Base-by-base conservation (phyloP, 2,329 filamentous ascomycete genomes). In the Xylariaceae sp. region DNA sequence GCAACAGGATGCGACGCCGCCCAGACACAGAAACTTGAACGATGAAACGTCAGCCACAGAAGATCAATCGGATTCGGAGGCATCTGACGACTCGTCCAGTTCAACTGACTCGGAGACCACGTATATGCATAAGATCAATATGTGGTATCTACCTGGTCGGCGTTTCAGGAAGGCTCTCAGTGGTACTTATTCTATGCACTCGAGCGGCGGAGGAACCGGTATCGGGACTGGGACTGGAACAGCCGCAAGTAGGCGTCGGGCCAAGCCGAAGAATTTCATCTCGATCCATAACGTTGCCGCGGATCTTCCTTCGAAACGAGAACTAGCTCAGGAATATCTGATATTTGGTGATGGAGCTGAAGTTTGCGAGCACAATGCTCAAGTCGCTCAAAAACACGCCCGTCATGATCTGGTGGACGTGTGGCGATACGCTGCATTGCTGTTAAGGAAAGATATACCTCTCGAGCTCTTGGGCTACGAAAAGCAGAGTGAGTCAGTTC, bases 341-440 rank as follows among this genome's bases (percentile, higher is more conserved):
- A 88, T 97, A 13, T 92, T 94, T 66, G 91, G 91, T 3, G 84
- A 91, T 55, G 87, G 88, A 1, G 81, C 84, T n/a, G 81, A 87
- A 36, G 84, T 96, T 3, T 97, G 93, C 69, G 77, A 82, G 42
- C 87, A 95, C 63, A 99, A 99, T 68, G 89, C 91, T 9, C 72
- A 73, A 1, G 84, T 95, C 42, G 92, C 93, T 9, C 79, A 84
- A 59, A 85, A 83, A 56, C 79, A 87, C 60, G 89, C 87, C 5
- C 81, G 83, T 57, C 69, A 76, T 13, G 89, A 96, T 57, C 71
- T 95, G 31, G 86, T 88, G 22, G 83, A 90, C 60, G 82, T 96
- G 6, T 99, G 94, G 94, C 83, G 82, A 45, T 87, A 97, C 58
- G 77, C 90, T 49, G 86, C 83, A 16, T 75, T 97, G 52, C 76